Evolutionary conservation across 1,284 basidiomycete genomes (phyloP).

Genomic region (Moesziomyces globuligerus): DNA sequence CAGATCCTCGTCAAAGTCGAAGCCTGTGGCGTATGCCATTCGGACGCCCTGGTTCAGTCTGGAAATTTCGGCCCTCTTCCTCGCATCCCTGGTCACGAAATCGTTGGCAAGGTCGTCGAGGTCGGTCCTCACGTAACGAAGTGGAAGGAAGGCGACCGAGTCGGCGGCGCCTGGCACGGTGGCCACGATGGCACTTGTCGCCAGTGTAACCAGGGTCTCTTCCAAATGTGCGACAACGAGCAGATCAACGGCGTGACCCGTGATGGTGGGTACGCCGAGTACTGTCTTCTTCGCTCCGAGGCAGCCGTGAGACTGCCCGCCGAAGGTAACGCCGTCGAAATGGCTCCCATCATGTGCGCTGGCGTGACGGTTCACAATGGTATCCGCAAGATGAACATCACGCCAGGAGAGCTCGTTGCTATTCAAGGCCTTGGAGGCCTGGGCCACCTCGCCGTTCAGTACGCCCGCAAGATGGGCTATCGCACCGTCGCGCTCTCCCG

Average conservation of each 20-base stretch:
- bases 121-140: constrained; percentile 52
- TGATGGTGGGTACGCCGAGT: constrained; percentile 52
- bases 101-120: constrained; percentile 59
- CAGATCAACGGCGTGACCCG: constrained; percentile 58
- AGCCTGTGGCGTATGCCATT: constrained; percentile 95
- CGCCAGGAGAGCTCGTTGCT: constrained; percentile 66
- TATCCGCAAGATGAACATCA: constrained; percentile 66
- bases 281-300: constrained; percentile 58
- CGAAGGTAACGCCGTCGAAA: constrained; percentile 66
- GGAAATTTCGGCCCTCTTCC: constrained; percentile 46
- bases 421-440: constrained; percentile 69
- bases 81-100: constrained; percentile 58
- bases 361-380: constrained; percentile 68
- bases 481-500: constrained; percentile 67
- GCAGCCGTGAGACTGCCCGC: constrained; percentile 67
- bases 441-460: constrained; percentile 68
- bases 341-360: constrained; percentile 69
- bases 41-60: constrained; percentile 66
- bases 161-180: constrained; percentile 65
- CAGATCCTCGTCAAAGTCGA: constrained; percentile 94
- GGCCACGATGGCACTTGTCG: constrained; percentile 58
- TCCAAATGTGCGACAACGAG: constrained; percentile 53
- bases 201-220: constrained; percentile 61
- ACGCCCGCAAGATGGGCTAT: constrained; percentile 66
- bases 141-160: constrained; percentile 59